Evolutionary conservation across 139 green algal genomes (phyloP), one percentile per base, ranked within the genome.

Genomic region (Coelastrella sp.): DNA sequence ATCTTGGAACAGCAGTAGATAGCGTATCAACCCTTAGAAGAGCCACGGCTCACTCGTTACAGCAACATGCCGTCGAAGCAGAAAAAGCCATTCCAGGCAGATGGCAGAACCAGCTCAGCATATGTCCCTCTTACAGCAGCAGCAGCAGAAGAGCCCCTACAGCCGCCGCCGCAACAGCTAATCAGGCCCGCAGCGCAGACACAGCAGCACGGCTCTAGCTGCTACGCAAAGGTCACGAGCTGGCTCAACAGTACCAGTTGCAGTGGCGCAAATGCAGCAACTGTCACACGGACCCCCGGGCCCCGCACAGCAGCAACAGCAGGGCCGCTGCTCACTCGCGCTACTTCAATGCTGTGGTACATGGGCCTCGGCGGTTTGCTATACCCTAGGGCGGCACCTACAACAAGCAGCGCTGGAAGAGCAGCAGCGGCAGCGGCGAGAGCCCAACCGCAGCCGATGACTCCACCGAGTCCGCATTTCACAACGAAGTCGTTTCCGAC

Each of bases 171-270:
- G 22, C 74, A 77, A 3, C 71, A 77, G 32, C 32, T 47, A 47
- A 47, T 47, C 32, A 47, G 32, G 32, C 32, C 32, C 32, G 32
- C 32, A 47, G 32, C 1, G 74, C 74, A 80, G 74, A 20, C 47
- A 32, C 81, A 87, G 81, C 61, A 78, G 81, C 81, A 87, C 20
- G 59, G 59, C n/a, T 19, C 11, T 19, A 74, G 59, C 80, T 78
- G 14, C 68, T 88, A 88, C 54, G 61, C 65, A 66, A 88, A 88
- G 13, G 83, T 88, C 7, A 57, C 19, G 47, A 66, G 65, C 16
- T 88, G 83, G 83, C 83, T 88, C 17, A 88, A 88, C 83, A 88
- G 83, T 54, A 73, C 68, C 19, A 11, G 54, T 68, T 80, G 54
- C 83, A 88, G 66, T 68, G 80, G 83, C 47, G 47, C 4, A 6